Evolutionary conservation across 306 rosid genomes (phyloP), one percentile per base, ranked within the genome.

Genomic region (Quercus bicolor): DNA sequence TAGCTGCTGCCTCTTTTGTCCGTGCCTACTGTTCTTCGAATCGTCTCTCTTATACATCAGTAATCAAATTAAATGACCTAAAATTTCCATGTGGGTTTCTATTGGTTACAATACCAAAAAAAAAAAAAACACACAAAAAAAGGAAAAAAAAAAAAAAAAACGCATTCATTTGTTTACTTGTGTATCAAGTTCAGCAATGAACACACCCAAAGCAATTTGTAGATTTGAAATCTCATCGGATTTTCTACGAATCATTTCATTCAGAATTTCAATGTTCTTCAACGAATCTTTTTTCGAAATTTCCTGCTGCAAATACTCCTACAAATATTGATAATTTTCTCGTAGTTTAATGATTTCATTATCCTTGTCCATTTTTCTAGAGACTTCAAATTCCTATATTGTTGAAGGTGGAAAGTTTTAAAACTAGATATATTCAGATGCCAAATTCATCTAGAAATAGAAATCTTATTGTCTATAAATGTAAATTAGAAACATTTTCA

Each of bases 341-440:
- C 90, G 84, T 72, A 91, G 94, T 83, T 89, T 94, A 81, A 95
- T 91, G 80, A 92, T 75, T 85, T 89, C 91, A 87, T 86, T 89
- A 77, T 95, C 98, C 85, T 95, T 97, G 16, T 95, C 98, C 98
- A 92, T 95, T 83, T 95, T 94, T 86, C 90, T 94, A 24, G 98
- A 91, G 66, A 91, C 96, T 86, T 92, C 98, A 69, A 89, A 80
- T 91, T 95, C 98, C 98, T 95, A 77, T 51, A 79, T 69, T 71
- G 68, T 53, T 70, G 18, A 69, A 78, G 19, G 51, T 75, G 43
- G 68, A 37, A 57, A 54, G 14, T 70, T 75, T 51, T 54, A 64
- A 82, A 79, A 53, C 59, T 56, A 43, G 37, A 33, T 5, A 33
- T 33, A 33, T 33, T 33, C 1, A 33, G 37, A 33, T 33, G 37